These are phyloP conservation scores for Stagonosporopsis cucurbitacearum DNA, from an alignment of 2,329 filamentous ascomycete species.

Conservation along the genomic window DNA sequence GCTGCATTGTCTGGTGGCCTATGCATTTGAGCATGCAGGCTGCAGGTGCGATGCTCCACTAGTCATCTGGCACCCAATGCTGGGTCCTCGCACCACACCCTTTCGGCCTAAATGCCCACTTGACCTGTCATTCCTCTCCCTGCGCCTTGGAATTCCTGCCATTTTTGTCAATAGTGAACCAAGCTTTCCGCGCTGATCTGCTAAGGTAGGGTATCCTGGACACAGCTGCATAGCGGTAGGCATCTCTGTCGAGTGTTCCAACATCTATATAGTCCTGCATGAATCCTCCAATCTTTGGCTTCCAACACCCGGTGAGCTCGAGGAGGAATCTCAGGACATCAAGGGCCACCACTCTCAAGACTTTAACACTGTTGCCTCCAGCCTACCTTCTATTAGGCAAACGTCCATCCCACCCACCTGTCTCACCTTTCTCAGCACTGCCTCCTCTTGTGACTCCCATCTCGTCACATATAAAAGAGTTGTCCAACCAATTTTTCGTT, in stretches of 20 bases:
- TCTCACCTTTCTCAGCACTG: constrained; percentile 36
- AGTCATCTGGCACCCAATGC: constrained; percentile 28
- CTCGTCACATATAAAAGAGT: constrained; percentile 43
- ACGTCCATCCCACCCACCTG: constrained; percentile 35
- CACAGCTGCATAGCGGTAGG: constrained; percentile 29
- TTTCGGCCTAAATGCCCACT: constrained; percentile 37
- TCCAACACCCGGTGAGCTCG: constrained; percentile 26
- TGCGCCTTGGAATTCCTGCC: constrained; percentile 39
- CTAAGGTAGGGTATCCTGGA: constrained; percentile 44
- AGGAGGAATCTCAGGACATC: constrained; percentile 26
- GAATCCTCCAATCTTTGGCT: neutral
- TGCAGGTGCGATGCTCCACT: constrained; percentile 30
- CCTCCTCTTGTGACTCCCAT: constrained; percentile 42
- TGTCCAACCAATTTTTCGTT: constrained; percentile 19
- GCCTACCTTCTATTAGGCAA: constrained; percentile 31
- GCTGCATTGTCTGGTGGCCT: constrained; percentile 35
- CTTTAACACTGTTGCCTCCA: constrained; percentile 23
- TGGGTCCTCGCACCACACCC: constrained; percentile 34
- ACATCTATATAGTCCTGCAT: constrained; percentile 18
- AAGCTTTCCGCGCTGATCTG: constrained; percentile 47
- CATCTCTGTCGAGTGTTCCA: constrained; percentile 28
- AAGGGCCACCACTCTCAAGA: constrained; percentile 17
- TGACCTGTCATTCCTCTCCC: constrained; percentile 35
- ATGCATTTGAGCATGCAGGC: constrained; percentile 34
- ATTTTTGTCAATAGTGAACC: constrained; percentile 40